Evolutionary conservation across 345 rosid genomes (phyloP).

Genomic region (Cardamine chenopodiifolia): DNA sequence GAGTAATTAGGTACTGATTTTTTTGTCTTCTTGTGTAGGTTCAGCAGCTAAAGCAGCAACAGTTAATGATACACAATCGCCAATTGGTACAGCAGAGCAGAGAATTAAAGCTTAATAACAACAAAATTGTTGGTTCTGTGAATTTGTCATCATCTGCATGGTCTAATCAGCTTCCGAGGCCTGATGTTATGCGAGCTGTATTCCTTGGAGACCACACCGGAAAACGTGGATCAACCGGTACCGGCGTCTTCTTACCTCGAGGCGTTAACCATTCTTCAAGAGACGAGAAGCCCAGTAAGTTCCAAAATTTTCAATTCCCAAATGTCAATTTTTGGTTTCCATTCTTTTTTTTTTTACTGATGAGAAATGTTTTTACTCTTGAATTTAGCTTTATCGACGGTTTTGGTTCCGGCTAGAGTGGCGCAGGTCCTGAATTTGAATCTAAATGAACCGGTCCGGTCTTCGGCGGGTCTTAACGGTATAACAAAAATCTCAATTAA

Average conservation of each 20-base stretch:
- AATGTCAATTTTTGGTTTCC: background rate
- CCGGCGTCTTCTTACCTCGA: conserved; percentile 92
- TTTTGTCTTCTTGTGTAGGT: conserved; percentile 42
- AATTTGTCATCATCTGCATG: conserved; percentile 60
- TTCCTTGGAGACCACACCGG: conserved; percentile 53
- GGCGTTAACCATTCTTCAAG: conserved; percentile 33
- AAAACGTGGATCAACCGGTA: conserved; percentile 68
- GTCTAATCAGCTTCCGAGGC: conserved; percentile 46
- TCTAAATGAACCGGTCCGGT: conserved; percentile 48
- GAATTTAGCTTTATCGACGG: conserved; percentile 50
- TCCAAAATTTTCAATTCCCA: background rate
- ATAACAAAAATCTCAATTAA: background rate
- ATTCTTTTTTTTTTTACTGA: background rate
- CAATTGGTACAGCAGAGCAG: conserved; percentile 40
- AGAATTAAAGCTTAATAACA: background rate
- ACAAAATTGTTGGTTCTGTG: conserved; percentile 33
- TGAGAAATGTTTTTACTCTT: background rate
- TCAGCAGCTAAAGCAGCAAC: conserved; percentile 64
- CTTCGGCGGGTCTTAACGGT: conserved; percentile 20
- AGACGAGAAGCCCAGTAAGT: conserved; percentile 62
- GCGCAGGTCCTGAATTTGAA: conserved; percentile 74
- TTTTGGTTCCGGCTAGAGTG: conserved; percentile 80
- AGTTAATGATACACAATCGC: conserved; percentile 47
- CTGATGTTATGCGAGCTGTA: conserved; percentile 58
- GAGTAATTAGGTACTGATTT: background rate